Evolutionary conservation across 768 basidiomycete species (phyloP), one percentile per base, ranked within the genome.

Genomic region (Russula olivacea): DNA sequence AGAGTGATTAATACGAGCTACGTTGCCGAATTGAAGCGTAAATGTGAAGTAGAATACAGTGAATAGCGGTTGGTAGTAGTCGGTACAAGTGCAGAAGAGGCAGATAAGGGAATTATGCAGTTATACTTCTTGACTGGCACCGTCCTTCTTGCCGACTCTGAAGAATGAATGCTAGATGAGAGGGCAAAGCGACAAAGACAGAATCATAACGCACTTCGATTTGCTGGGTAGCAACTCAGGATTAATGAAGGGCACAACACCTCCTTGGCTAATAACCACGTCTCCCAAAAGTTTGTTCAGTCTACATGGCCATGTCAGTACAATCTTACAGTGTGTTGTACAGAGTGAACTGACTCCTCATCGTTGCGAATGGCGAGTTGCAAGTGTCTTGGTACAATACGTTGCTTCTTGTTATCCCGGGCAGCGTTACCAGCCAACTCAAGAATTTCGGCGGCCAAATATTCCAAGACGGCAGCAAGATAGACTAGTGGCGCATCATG

Each of bases 321-420:
- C 38, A 4, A 34, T 32, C 1, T 45, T 32, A 43, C 17, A 6
- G n/a, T 28, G 23, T 15, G 7, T 32, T 12, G 2, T 7, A 21
- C 7, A 38, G 9, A 45, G 30, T 0, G 15, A 23, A 55, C 59
- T 23, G 21, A 61, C 59, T 61, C 59, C 11, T 61, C 91, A 62
- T 92, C 91, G 73, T 95, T 92, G 54, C 93, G 85, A 76, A 96
- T 93, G 66, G 93, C 93, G 67, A 95, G 84, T 75, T 96, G 93
- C 51, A 95, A 77, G 76, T 96, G 93, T 76, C 93, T 88, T 55
- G 93, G 93, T 36, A 94, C 90, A 72, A 95, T 95, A 83, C 93
- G 92, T 68, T 91, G 88, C 79, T 94, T 91, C 81, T 91, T 92
- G 81, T 92, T 92, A 77, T 89, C 90, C 60, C 90, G 87, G 38